phyloP scores from a whole-genome alignment of 129 eudicot species.

The Helianthus tuberosus region DNA sequence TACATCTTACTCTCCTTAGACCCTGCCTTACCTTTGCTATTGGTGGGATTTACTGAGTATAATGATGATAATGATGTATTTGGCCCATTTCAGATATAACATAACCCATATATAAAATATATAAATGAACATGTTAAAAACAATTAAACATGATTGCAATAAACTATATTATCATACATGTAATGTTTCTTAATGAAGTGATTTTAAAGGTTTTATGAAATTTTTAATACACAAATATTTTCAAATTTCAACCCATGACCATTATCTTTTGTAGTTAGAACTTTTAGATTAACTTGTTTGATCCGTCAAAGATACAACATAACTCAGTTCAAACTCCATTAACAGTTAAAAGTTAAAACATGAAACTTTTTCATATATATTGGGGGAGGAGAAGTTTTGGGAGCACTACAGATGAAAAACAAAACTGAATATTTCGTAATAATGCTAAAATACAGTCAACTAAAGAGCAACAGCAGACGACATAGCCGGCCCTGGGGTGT shows the following conservation, averaged over 20 bases:
- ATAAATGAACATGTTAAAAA: neutral
- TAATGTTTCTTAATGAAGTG: neutral
- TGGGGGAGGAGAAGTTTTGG: neutral
- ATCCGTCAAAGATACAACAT: neutral
- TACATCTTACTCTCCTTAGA: too few relatives aligned
- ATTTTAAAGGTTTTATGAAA: neutral
- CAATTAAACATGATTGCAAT: neutral
- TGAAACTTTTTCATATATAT: neutral
- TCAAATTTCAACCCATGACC: neutral
- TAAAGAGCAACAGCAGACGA: neutral
- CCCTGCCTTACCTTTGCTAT: too few relatives aligned
- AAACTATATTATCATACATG: neutral
- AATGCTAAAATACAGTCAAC: neutral
- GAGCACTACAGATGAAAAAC: neutral
- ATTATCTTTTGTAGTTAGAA: neutral
- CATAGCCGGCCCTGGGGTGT: too few relatives aligned
- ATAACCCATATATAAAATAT: neutral
- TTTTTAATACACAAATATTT: neutral
- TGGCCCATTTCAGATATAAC: neutral
- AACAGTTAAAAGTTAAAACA: neutral
- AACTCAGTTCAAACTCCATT: neutral
- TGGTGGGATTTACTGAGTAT: too few relatives aligned
- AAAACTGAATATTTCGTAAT: neutral
- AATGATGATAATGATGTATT: neutral
- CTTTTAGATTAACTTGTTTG: neutral